phyloP scores from a whole-genome alignment of 805 yeast genomes.

The Ogataea allantospora region DNA sequence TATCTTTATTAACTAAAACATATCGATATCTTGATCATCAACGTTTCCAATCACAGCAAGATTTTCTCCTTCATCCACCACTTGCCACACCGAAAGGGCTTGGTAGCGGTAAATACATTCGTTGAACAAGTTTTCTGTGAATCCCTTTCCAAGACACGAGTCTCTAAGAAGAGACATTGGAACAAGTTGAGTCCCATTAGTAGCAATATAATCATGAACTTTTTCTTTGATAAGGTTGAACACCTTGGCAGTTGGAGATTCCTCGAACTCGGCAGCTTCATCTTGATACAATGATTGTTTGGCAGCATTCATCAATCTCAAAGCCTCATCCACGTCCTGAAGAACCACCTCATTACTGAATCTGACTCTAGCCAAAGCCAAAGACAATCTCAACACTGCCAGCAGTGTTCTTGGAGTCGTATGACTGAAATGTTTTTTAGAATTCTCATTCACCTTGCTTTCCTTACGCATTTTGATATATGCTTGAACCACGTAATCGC shows the following conservation, averaged over 20 bases:
- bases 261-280: slow-evolving; percentile 51
- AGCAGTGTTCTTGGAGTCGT: slow-evolving; percentile 93
- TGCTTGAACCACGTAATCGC: slow-evolving; percentile 79
- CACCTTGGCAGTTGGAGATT: slow-evolving; percentile 66
- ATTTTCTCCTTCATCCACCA: slow-evolving; percentile 65
- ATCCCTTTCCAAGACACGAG: slow-evolving; percentile 76
- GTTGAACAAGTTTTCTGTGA: slow-evolving; percentile 72
- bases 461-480: slow-evolving; percentile 93
- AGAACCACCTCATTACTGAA: slow-evolving; percentile 67
- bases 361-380: slow-evolving; percentile 88
- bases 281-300: slow-evolving; percentile 71
- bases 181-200: slow-evolving; percentile 35
- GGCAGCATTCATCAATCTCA: slow-evolving; percentile 83
- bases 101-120: slow-evolving; percentile 76
- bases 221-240: slow-evolving; percentile 63
- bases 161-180: slow-evolving; percentile 53
- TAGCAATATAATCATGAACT: slow-evolving; percentile 24
- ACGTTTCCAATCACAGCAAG: slow-evolving; percentile 51
- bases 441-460: slow-evolving; percentile 73
- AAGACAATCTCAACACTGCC: slow-evolving; percentile 88
- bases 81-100: slow-evolving; percentile 71
- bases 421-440: slow-evolving; percentile 79
- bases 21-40: slow-evolving; percentile 36
- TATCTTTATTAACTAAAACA: slow-evolving; percentile 13
- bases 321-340: slow-evolving; percentile 93